Evolutionary conservation across 2,329 filamentous ascomycete genomes (phyloP), one percentile per base, ranked within the genome.

Genomic region (Aspergillus transmontanensis): DNA sequence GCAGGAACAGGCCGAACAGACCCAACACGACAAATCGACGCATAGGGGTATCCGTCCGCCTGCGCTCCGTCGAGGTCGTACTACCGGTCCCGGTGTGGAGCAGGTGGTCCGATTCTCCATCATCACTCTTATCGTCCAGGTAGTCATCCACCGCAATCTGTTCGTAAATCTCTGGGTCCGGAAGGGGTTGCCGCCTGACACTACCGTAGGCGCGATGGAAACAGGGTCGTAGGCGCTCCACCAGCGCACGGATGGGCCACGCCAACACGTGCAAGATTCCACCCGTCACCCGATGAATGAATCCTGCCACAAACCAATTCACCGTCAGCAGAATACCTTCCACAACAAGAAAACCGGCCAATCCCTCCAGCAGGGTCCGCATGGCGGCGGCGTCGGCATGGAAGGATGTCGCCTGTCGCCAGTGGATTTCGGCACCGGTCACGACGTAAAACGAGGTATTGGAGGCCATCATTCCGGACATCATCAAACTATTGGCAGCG

Each of bases 351-450:
- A 76, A 75, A 10, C 75, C 74, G 5, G 74, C 73, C 58, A 77
- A 62, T 0, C 75, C 75, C 9, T 74, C 71, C 16, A 76, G 64
- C 0, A 77, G 63, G 3, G 75, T 77, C 10, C 72, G 68, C 41
- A 76, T 69, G 28, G 74, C 73, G 9, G 74, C 74, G 2, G 75
- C 72, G 59, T 76, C 74, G 57, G 69, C 66, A 50, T 73, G 73
- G 63, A 76, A 76, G 34, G 69, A 68, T 34, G 68, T 71, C 46
- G 73, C 72, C 58, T 76, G 75, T 60, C 71, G 69, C 75, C 75
- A 77, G 67, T 77, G 75, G 46, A 77, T 76, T 63, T 77, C 75
- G 32, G 75, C 74, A 9, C 75, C 75, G 41, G 72, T 76, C 14
- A 72, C 70, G 30, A 76, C 59, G 57, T 72, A 77, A 56, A 77